Conservation (phyloP, 2,329 filamentous ascomycete genomes). For the Pseudogymnoascus sp. region DNA sequence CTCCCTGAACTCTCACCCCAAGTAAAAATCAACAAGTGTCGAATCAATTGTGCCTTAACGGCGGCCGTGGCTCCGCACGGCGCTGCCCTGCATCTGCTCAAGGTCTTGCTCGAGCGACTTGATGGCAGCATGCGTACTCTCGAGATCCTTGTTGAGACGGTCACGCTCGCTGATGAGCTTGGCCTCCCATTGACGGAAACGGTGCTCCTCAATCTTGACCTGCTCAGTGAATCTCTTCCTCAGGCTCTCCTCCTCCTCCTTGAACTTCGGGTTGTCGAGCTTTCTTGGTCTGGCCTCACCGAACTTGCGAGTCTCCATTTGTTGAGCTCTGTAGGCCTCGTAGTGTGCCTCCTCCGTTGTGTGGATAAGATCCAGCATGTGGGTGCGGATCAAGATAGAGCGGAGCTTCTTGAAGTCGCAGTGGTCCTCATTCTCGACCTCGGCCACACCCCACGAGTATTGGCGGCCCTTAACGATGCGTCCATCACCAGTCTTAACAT, state of each 20-base stretch:
- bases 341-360: slow-evolving; percentile 99
- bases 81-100: slow-evolving; percentile 83
- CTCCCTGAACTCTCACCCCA: slow-evolving; percentile 7
- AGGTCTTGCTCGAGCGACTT: slow-evolving; percentile 88
- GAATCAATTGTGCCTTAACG: slow-evolving; percentile 47
- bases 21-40: slow-evolving; percentile 9
- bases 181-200: slow-evolving; percentile 99
- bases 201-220: slow-evolving; percentile 99
- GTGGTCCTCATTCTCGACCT: slow-evolving; percentile 99
- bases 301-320: slow-evolving; percentile 99
- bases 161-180: slow-evolving; percentile 98
- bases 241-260: slow-evolving; percentile 97
- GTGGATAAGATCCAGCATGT: slow-evolving; percentile 99
- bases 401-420: slow-evolving; percentile 99
- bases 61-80: slow-evolving; percentile 85
- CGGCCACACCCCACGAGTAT: slow-evolving; percentile 98
- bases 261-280: slow-evolving; percentile 99
- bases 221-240: slow-evolving; percentile 99
- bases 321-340: slow-evolving; percentile 96
- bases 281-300: slow-evolving; percentile 95
- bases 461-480: slow-evolving; percentile 98
- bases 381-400: slow-evolving; percentile 95
- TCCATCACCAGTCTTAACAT: slow-evolving; percentile 91
- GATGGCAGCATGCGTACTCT: slow-evolving; percentile 91
- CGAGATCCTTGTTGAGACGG: slow-evolving; percentile 98